Conservation (phyloP, 2,329 filamentous ascomycete species). For the Fusarium sp. region DNA sequence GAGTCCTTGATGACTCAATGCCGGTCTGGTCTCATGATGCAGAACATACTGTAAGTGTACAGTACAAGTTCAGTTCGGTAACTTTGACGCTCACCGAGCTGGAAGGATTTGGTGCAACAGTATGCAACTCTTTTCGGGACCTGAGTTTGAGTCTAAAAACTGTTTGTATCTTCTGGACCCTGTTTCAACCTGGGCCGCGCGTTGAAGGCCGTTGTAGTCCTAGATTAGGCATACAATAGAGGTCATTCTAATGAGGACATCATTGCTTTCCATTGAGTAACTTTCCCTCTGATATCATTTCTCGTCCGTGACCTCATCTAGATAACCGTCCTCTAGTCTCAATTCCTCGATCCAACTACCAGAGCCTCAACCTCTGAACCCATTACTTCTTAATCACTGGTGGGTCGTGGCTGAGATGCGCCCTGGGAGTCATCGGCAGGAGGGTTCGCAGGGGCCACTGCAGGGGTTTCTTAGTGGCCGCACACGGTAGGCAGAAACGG, state of each 20-base stretch:
- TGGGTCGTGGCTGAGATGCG: conserved; percentile 34
- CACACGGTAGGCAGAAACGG: conserved; percentile 46
- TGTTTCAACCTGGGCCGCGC: conserved; percentile 43
- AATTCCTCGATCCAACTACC: conserved; percentile 4
- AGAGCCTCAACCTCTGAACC: conserved; percentile 8
- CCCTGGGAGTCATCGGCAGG: conserved; percentile 45
- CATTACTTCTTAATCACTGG: too few relatives aligned
- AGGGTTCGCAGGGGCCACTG: conserved; percentile 7
- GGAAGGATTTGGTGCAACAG: not conserved
- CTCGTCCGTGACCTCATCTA: conserved; percentile 24
- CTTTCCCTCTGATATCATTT: conserved; percentile 4
- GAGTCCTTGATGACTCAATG: conserved; percentile 44
- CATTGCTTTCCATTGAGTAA: too few relatives aligned
- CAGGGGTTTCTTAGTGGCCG: conserved; percentile 35
- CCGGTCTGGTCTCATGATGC: conserved; percentile 43
- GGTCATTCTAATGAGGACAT: not conserved
- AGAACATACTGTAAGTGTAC: conserved; percentile 9
- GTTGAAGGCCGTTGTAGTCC: conserved; percentile 31
- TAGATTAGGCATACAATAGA: conserved; percentile 14
- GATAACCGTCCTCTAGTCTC: conserved; percentile 31
- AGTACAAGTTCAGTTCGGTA: not conserved
- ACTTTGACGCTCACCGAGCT: not conserved
- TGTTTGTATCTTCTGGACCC: not conserved
- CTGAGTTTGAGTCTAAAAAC: not conserved
- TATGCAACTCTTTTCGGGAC: not conserved